Base-by-base conservation (phyloP, 2,329 filamentous ascomycete genomes). In the Nemania serpens region DNA sequence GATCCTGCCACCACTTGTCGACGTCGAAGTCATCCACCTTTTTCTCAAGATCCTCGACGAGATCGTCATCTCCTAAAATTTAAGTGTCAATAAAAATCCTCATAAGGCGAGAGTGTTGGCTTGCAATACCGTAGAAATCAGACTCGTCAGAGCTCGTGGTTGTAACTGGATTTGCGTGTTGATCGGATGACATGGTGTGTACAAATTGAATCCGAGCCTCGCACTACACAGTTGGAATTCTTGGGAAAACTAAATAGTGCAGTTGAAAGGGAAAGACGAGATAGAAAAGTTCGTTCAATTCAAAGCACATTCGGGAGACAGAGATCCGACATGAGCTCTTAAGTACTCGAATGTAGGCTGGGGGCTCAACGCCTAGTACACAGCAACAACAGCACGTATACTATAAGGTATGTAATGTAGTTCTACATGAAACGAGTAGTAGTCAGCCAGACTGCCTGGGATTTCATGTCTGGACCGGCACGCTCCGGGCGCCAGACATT, bases 11-110 rank as follows among this genome's bases (percentile, higher is more conserved):
- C 81, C 84, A 88, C 39, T 74, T 69, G 12, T 76, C 67, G 25
- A 78, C 73, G 64, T 87, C 76, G 66, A 88, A 87, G 15, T 69
- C 67, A n/a, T 75, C 70, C 13, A 82, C 82, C 47, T 81, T 79
- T n/a, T 75, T 68, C 66, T 84, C 76, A 0, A 89, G 79, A 1
- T 73, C 71, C 17, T 73, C 69, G 51, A 81, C 78, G 25, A 79
- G 77, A 6, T 81, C 74, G 9, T 83, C 78, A 58, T 86, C 82
- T 53, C 88, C 88, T 91, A 65, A 22, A 18, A 29, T 13, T 20
- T 17, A 12, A 29, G 34, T 46, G 41, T 67, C 58, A 70, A 63
- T 55, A 46, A 22, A 12, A n/a, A 18, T 17, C 39, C 12, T n/a
- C 33, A 46, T 11, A 39, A 39, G 13, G 3, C n/a, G 25, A 55